Evolutionary conservation across 140 eudicot genomes (phyloP), one percentile per base, ranked within the genome.

Genomic region (Senecio squalidus): DNA sequence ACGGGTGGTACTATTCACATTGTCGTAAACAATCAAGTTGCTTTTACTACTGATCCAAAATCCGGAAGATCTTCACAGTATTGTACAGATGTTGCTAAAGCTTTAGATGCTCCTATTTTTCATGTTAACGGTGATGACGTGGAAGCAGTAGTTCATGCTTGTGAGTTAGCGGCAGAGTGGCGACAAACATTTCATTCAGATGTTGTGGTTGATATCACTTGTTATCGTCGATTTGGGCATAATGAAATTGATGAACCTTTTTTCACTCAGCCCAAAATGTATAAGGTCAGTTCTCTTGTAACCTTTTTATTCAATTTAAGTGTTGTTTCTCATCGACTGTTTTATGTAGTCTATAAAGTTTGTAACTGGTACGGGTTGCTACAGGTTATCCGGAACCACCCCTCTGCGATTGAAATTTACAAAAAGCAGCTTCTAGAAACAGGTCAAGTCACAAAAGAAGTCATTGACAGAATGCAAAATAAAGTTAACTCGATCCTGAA

Each of bases 101-200:
- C 97, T 47, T 69, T 89, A 55, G 74, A 79, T 74, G 89, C 86
- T 58, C 97, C 97, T 5, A 89, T 89, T 52, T 89, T 89, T 52
- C 97, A 89, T 71, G 97, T 89, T 27, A 89, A 85, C 31, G 97
- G 97, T 55, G 97, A 89, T 73, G 97, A 89, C 48, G 78, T 89
- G 29, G 97, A 89, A 65, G 95, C 95, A 10, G 97, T 89, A 34
- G 97, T 82, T 58, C 95, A 85, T 66, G 95, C 74, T 1, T 89
- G 95, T 68, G 97, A 89, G 81, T 84, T 89, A 43, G 97, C 97
- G 5, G 97, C 97, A 16, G 95, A 89, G 72, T 89, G 97, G 97
- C 86, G 97, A 27, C 97, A 89, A 78, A 89, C 77, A 22, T 89
- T 89, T 55, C 97, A 89, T 61, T 57, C 95, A 3, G 97, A 89